These are phyloP conservation scores for Termitomyces sp. DNA, from an alignment of 1,284 basidiomycete species.

Conservation along the genomic window DNA sequence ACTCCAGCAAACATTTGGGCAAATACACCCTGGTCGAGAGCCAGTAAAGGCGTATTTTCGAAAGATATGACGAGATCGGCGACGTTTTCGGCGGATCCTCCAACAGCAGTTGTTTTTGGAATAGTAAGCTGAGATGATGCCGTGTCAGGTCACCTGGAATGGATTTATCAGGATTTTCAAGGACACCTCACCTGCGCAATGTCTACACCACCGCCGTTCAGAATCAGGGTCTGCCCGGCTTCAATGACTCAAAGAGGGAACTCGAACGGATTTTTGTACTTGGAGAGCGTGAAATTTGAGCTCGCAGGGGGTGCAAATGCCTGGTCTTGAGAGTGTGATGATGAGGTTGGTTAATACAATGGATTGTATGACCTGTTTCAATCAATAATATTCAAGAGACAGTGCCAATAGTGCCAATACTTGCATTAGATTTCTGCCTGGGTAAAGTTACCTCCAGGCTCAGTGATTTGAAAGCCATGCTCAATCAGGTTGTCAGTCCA, in stretches of 20 bases:
- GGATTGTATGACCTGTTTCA: slow-evolving; percentile 57
- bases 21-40: slow-evolving; percentile 54
- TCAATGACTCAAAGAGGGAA: slow-evolving; percentile 67
- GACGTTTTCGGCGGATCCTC: slow-evolving; percentile 64
- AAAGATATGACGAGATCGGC: slow-evolving; percentile 55
- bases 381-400: slow-evolving; percentile 1
- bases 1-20: slow-evolving; percentile 53
- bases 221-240: slow-evolving; percentile 48
- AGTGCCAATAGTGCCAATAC: slow-evolving; percentile 14
- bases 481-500: slow-evolving; percentile 59
- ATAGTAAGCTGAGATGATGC: slow-evolving; percentile 42
- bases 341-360: slow-evolving; percentile 63
- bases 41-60: slow-evolving; percentile 50
- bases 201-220: slow-evolving; percentile 45
- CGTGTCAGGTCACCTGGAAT: slow-evolving; percentile 4
- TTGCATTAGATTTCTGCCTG: slow-evolving; percentile 53
- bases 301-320: slow-evolving; percentile 55
- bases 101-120: slow-evolving; percentile 43
- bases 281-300: slow-evolving; percentile 57
- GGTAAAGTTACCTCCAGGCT: slow-evolving; percentile 59
- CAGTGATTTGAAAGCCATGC: slow-evolving; percentile 65
- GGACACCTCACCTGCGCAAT: slow-evolving; percentile 44
- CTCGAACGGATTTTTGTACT: slow-evolving; percentile 74
- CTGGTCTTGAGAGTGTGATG: slow-evolving; percentile 48
- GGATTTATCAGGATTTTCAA: background rate